Evolutionary conservation across 2,329 filamentous ascomycete species (phyloP).

Genomic region (Penicillium sp.): DNA sequence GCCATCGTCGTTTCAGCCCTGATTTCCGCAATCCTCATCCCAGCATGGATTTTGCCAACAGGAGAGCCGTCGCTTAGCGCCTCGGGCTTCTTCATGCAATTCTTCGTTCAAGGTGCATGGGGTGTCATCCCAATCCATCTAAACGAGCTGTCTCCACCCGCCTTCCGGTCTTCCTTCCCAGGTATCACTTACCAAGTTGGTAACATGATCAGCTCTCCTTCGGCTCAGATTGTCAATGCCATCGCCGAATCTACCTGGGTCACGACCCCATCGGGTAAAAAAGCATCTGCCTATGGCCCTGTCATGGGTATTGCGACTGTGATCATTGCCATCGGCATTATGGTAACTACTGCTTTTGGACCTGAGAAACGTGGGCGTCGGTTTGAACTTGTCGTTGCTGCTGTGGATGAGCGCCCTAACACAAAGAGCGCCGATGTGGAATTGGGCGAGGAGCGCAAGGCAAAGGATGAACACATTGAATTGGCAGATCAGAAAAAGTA

Average conservation of each 20-base stretch:
- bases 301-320: conserved; percentile 78
- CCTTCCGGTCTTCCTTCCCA: conserved; percentile 71
- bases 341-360: conserved; percentile 70
- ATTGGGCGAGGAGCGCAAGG: conserved; percentile 30
- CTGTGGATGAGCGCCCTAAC: conserved; percentile 26
- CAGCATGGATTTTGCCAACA: conserved; percentile 69
- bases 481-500: conserved; percentile 26
- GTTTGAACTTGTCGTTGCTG: conserved; percentile 67
- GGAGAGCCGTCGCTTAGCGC: conserved; percentile 39
- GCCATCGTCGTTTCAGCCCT: conserved; percentile 65
- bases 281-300: conserved; percentile 73
- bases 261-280: conserved; percentile 59
- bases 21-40: conserved; percentile 71
- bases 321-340: conserved; percentile 75
- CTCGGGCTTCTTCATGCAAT: conserved; percentile 58
- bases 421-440: conserved; percentile 33
- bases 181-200: conserved; percentile 78
- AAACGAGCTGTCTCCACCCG: conserved; percentile 75
- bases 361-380: conserved; percentile 75
- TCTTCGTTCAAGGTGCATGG: conserved; percentile 74
- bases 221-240: conserved; percentile 78
- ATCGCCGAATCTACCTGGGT: conserved; percentile 69
- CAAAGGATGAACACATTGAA: conserved; percentile 32
- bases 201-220: conserved; percentile 66
- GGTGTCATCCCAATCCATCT: conserved; percentile 74